phyloP scores from a whole-genome alignment of 164 flowering plant genomes.

The Nymphaea colorata region DNA sequence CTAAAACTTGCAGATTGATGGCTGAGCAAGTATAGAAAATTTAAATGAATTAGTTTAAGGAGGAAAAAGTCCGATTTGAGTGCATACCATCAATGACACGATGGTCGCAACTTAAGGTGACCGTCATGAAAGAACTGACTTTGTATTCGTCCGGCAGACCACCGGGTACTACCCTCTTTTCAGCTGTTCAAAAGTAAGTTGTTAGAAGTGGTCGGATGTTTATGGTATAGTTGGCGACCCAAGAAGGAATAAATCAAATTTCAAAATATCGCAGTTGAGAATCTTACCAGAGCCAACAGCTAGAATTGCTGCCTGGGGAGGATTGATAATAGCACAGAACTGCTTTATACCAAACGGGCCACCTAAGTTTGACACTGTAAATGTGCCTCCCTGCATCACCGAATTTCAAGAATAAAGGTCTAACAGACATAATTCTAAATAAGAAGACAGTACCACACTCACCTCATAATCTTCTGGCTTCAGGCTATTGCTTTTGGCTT shows the following conservation, averaged over 20 bases:
- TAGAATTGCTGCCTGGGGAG: conserved; percentile 93
- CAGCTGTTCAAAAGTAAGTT: conserved; percentile 16
- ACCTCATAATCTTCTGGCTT: conserved; percentile 98
- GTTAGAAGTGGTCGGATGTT: neutral
- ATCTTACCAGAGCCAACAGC: conserved; percentile 93
- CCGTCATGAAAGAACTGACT: conserved; percentile 87
- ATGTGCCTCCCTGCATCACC: conserved; percentile 74
- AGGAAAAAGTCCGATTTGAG: neutral
- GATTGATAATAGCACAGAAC: conserved; percentile 85
- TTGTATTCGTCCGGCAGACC: conserved; percentile 40
- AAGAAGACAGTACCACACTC: neutral
- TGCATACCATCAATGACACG: conserved; percentile 92
- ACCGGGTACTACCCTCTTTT: conserved; percentile 69
- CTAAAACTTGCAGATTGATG: neutral
- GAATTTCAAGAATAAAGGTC: neutral
- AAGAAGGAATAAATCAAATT: neutral
- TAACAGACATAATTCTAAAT: neutral
- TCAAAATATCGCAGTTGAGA: neutral
- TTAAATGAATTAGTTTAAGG: neutral
- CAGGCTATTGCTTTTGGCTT: conserved; percentile 79
- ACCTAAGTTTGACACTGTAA: conserved; percentile 87
- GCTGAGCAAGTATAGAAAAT: neutral
- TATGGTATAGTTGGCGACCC: neutral
- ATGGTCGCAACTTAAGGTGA: conserved; percentile 92
- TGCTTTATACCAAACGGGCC: conserved; percentile 93